Percentiles rank a stretch among this genome's conserved stretches.
phyloP scores from a whole-genome alignment of 1,284 basidiomycete species.

The Tilletiaria anomala region DNA sequence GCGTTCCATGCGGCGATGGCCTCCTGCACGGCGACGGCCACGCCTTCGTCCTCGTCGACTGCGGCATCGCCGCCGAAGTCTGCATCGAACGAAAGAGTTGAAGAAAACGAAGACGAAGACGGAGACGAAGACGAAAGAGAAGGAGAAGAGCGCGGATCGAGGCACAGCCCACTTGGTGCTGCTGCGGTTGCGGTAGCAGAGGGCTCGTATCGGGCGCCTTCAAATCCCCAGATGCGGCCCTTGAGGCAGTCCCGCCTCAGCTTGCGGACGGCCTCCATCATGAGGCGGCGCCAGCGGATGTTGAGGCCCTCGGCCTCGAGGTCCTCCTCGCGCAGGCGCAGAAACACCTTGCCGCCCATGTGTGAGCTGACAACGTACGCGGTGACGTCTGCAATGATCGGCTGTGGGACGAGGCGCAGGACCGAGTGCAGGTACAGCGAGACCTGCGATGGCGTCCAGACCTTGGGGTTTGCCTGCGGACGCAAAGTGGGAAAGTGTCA shows the following conservation, averaged over 20 bases:
- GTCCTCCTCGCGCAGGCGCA: constrained; percentile 22
- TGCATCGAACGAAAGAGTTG: too few relatives aligned
- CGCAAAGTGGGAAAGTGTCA: constrained; percentile 7
- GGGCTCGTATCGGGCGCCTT: too few relatives aligned
- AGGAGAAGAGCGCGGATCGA: too few relatives aligned
- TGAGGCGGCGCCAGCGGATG: constrained; percentile 24
- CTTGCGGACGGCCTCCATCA: constrained; percentile 26
- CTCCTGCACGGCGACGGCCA: constrained; percentile 1
- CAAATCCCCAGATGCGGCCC: constrained; percentile 27
- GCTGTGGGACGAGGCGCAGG: constrained; percentile 24
- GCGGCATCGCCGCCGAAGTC: background rate
- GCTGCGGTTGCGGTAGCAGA: too few relatives aligned
- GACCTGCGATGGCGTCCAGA: constrained; percentile 27
- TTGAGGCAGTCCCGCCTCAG: constrained; percentile 21
- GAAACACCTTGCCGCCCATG: constrained; percentile 27
- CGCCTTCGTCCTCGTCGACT: background rate
- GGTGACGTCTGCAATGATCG: constrained; percentile 27
- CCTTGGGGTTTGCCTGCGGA: constrained; percentile 20
- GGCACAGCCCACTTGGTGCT: too few relatives aligned
- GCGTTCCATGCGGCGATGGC: constrained; percentile 7
- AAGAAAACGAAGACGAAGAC: too few relatives aligned
- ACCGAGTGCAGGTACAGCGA: constrained; percentile 29
- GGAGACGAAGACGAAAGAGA: too few relatives aligned
- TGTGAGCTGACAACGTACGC: constrained; percentile 18
- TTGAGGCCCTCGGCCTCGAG: constrained; percentile 25